These are phyloP conservation scores for Deuterostichococcus epilithicus DNA, from an alignment of 139 green algal species.

Conservation along the genomic window DNA sequence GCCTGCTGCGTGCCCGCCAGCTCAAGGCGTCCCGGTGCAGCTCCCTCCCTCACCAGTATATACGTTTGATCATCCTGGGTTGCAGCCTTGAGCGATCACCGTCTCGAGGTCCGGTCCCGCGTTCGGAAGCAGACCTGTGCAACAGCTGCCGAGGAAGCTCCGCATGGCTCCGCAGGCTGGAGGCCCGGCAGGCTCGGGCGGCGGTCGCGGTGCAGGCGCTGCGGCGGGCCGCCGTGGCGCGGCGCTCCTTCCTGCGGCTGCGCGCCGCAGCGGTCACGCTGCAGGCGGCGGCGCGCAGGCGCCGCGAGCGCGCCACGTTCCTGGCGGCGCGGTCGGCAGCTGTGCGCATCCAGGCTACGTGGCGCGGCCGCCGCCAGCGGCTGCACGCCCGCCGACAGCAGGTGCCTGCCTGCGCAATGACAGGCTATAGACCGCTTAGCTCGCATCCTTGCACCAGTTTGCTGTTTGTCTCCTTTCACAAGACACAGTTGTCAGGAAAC, in stretches of 20 bases:
- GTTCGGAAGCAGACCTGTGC: too few species aligned
- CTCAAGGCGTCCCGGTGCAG: neutral
- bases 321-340: conserved; percentile 20
- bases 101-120: too few species aligned
- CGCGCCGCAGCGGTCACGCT: conserved; percentile 10
- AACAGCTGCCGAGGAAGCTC: too few species aligned
- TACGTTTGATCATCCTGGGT: too few species aligned
- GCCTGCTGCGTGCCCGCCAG: conserved; percentile 5
- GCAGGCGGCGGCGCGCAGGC: conserved; percentile 21
- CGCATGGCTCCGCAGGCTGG: conserved; percentile 23
- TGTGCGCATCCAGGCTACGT: conserved; percentile 26
- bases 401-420: too few species aligned
- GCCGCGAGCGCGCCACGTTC: conserved; percentile 4
- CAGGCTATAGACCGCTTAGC: too few species aligned
- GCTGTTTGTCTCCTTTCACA: too few species aligned
- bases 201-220: conserved; percentile 30
- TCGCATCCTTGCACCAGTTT: too few species aligned
- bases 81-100: too few species aligned
- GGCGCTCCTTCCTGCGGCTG: conserved; percentile 22
- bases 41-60: neutral
- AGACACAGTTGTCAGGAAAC: too few species aligned
- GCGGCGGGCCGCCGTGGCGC: conserved; percentile 9
- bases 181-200: conserved; percentile 3
- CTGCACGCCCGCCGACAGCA: neutral
- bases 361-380: conserved; percentile 6